These are phyloP conservation scores for Eucalyptus virginea DNA, from an alignment of 345 rosid genomes.

Conservation along the genomic window DNA sequence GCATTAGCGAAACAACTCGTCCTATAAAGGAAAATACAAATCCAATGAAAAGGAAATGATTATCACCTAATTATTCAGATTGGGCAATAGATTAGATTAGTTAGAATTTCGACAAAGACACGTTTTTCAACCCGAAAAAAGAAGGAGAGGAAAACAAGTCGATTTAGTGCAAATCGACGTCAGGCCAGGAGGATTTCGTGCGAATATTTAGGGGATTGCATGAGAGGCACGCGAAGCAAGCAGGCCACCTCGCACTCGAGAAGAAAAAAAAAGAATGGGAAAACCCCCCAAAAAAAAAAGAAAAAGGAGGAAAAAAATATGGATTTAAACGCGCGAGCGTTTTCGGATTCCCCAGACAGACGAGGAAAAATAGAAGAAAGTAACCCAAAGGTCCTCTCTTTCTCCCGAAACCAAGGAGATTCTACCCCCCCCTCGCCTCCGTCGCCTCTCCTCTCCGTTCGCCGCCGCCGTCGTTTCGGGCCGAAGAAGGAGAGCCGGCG, in stretches of 20 bases:
- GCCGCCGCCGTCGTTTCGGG: background rate
- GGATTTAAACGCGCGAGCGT: background rate
- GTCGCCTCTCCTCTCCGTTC: background rate
- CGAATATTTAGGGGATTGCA: background rate
- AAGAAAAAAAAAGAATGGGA: background rate
- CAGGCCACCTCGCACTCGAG: background rate
- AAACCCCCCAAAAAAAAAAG: too few relatives aligned
- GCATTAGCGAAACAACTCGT: background rate
- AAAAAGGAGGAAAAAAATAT: background rate
- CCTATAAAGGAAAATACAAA: background rate
- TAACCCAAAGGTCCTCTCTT: background rate
- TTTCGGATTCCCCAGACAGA: background rate
- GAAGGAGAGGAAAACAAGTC: background rate
- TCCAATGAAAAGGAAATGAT: background rate
- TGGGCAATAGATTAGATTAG: background rate
- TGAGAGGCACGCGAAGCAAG: background rate
- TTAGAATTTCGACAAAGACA: background rate
- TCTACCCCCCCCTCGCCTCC: background rate
- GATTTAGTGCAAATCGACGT: background rate
- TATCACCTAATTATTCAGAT: background rate
- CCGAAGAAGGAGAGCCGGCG: background rate
- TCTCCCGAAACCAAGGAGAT: background rate
- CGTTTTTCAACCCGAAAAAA: background rate
- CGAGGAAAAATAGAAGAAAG: background rate
- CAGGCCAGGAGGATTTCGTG: background rate